Percentiles rank a stretch among this genome's conserved stretches.
Evolutionary conservation across 2,329 filamentous ascomycete genomes (phyloP).

Genomic region (Teratosphaeria viscida): DNA sequence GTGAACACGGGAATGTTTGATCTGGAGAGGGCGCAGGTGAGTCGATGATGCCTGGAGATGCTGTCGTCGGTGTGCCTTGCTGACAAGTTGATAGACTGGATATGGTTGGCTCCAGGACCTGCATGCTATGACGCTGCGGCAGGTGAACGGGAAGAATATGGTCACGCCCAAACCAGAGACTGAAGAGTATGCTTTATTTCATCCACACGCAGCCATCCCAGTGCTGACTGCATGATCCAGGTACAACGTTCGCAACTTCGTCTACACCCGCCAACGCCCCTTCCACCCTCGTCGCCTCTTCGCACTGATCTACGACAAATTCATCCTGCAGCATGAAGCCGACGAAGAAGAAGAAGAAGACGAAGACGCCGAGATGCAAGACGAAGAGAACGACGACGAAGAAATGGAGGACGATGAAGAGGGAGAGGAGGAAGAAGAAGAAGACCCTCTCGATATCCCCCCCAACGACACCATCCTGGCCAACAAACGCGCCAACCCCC

Average conservation of each 20-base stretch:
- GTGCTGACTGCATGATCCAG: background rate
- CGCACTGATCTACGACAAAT: constrained; percentile 32
- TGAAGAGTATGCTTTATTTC: constrained; percentile 37
- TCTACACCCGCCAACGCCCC: constrained; percentile 48
- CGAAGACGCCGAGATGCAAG: constrained; percentile 8
- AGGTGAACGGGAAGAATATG: constrained; percentile 44
- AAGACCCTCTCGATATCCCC: constrained; percentile 22
- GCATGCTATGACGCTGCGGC: constrained; percentile 54
- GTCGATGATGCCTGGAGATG: background rate
- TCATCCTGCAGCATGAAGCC: constrained; percentile 32
- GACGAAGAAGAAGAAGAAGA: constrained; percentile 20
- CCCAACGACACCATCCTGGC: constrained; percentile 35
- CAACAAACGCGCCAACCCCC: constrained; percentile 45
- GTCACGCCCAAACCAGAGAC: constrained; percentile 60
- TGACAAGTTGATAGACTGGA: constrained; percentile 25
- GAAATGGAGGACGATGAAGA: constrained; percentile 24
- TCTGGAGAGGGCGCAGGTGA: constrained; percentile 50
- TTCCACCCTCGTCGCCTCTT: constrained; percentile 34
- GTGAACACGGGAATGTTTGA: constrained; percentile 57
- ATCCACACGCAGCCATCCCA: background rate
- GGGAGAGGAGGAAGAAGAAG: constrained; percentile 14
- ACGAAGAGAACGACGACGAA: constrained; percentile 12
- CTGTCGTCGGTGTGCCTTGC: background rate
- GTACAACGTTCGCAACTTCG: constrained; percentile 53
- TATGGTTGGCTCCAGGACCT: constrained; percentile 62